These are phyloP conservation scores for Streptanthus diversifolius DNA, from an alignment of 345 rosid species.

Conservation along the genomic window DNA sequence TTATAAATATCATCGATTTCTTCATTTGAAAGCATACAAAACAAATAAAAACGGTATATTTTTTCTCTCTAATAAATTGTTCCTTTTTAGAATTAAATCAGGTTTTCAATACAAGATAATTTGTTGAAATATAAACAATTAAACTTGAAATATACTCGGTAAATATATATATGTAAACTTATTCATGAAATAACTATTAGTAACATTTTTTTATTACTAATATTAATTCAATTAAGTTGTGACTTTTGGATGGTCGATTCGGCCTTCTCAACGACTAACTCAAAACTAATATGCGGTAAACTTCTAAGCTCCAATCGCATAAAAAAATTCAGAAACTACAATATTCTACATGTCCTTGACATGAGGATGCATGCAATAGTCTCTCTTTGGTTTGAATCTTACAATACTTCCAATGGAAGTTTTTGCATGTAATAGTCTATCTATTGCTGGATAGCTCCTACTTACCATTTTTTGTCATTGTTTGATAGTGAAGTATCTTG, in stretches of 20 bases:
- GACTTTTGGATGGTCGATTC: background rate
- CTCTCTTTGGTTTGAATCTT: no score
- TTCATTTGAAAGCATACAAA: slow-evolving; percentile 3
- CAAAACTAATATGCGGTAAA: background rate
- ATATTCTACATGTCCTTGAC: no score
- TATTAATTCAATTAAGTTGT: background rate
- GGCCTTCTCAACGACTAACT: background rate
- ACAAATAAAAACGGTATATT: background rate
- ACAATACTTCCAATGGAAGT: no score
- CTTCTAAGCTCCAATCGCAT: background rate
- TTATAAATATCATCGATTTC: no score
- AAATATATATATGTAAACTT: background rate
- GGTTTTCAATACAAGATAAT: background rate
- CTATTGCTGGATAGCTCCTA: no score
- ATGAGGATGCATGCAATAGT: no score
- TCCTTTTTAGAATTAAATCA: background rate
- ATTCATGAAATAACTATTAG: background rate
- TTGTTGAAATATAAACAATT: slow-evolving; percentile 8
- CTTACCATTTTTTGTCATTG: no score
- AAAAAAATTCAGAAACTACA: background rate
- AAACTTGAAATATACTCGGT: background rate
- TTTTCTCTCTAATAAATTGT: background rate
- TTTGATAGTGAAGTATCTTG: no score
- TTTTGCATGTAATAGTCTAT: no score
- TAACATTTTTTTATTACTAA: background rate